A percentile compares a stretch with the other conserved stretches of the same genome.
phyloP scores from a whole-genome alignment of 345 rosid species.

The Salix viminalis region DNA sequence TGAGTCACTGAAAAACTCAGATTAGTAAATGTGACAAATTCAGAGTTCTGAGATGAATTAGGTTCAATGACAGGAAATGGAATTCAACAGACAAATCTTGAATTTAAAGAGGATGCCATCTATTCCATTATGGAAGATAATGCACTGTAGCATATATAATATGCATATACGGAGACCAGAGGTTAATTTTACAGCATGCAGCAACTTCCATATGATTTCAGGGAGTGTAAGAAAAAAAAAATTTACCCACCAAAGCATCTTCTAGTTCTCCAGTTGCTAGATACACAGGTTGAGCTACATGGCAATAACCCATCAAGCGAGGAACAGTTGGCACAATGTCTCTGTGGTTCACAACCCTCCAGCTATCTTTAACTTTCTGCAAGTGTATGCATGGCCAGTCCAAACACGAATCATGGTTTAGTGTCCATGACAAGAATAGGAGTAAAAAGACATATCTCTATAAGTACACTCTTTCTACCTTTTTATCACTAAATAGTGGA shows the following conservation, averaged over 20 bases:
- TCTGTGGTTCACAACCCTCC: slow-evolving; percentile 96
- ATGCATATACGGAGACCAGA: neutral
- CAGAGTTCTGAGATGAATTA: neutral
- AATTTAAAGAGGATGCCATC: neutral
- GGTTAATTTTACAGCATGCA: neutral
- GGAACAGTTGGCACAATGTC: slow-evolving; percentile 97
- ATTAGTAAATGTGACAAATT: neutral
- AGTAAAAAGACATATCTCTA: neutral
- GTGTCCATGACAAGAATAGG: neutral
- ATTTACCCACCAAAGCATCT: slow-evolving; percentile 55
- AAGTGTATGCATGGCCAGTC: slow-evolving; percentile 8
- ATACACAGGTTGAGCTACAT: slow-evolving; percentile 89
- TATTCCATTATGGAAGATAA: neutral
- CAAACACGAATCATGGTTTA: neutral
- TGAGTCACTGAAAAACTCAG: neutral
- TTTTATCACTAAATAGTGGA: neutral
- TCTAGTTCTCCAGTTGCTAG: slow-evolving; percentile 60
- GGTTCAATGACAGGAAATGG: neutral
- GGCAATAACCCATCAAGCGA: slow-evolving; percentile 95
- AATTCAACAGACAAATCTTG: neutral
- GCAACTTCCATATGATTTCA: neutral
- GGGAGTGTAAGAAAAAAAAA: neutral
- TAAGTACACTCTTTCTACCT: too few species aligned
- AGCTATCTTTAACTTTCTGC: slow-evolving; percentile 89
- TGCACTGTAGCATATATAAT: neutral